These are phyloP conservation scores for Lineolata rhizophorae DNA, from an alignment of 495 filamentous ascomycete genomes.

Conservation along the genomic window DNA sequence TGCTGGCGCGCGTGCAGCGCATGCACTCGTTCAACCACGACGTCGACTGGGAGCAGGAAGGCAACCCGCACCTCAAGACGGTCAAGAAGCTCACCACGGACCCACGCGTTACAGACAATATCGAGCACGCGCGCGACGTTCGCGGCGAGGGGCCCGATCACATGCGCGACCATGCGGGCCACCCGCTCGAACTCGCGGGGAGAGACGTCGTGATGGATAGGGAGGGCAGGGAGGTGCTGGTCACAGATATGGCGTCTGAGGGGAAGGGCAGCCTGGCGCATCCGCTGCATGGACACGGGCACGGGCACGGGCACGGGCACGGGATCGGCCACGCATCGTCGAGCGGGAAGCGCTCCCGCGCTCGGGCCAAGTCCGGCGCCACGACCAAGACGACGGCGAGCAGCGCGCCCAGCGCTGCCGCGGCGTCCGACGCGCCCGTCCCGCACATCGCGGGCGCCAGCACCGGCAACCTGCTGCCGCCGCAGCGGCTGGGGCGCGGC, in stretches of 20 bases:
- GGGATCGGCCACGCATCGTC: no score
- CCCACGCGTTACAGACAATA: constrained; percentile 37
- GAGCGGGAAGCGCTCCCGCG: constrained; percentile 2
- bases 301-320: no score
- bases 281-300: constrained; percentile 3
- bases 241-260: constrained; percentile 33
- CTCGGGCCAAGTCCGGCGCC: constrained; percentile 5
- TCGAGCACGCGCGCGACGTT: constrained; percentile 50
- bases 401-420: neutral
- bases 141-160: constrained; percentile 54
- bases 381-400: neutral
- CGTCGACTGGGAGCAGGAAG: constrained; percentile 42
- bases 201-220: constrained; percentile 44
- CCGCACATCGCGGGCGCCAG: no score
- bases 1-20: constrained; percentile 34
- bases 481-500: constrained; percentile 26
- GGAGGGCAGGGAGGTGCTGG: constrained; percentile 40
- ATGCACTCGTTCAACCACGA: constrained; percentile 74
- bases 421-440: neutral
- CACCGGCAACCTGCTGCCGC: no score
- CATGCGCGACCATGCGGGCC: constrained; percentile 32
- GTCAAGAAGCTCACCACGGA: constrained; percentile 39
- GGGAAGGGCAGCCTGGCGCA: constrained; percentile 27
- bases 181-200: constrained; percentile 32
- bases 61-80: constrained; percentile 36